These are phyloP conservation scores for Syncephalis plumigaleata DNA, from an alignment of 371 early-diverging fungal genomes.

Conservation along the genomic window DNA sequence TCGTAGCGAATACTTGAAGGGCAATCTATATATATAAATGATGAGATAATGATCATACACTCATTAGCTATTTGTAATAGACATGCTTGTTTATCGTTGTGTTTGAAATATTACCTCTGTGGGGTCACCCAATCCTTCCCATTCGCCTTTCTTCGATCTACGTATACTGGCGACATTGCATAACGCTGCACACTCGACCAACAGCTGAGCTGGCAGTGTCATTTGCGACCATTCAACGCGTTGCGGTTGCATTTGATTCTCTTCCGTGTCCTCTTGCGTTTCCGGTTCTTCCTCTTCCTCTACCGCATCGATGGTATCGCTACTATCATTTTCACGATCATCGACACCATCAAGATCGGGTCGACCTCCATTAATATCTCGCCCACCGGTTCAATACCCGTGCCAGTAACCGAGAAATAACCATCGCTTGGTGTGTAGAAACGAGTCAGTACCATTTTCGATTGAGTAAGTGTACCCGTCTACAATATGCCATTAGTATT, in stretches of 20 bases:
- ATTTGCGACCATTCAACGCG: slow-evolving; percentile 7
- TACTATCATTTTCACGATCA: background rate
- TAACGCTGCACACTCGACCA: slow-evolving; percentile 27
- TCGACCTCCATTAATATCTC: slow-evolving; percentile 22
- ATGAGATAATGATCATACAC: slow-evolving; percentile 29
- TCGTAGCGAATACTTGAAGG: slow-evolving; percentile 52
- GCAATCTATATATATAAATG: slow-evolving; percentile 51
- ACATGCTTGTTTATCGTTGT: slow-evolving; percentile 9
- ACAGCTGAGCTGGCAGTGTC: slow-evolving; percentile 12
- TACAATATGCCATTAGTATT: slow-evolving; percentile 11
- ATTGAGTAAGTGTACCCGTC: slow-evolving; percentile 33
- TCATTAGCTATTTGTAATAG: background rate
- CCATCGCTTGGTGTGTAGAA: slow-evolving; percentile 49
- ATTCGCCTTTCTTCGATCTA: slow-evolving; percentile 37
- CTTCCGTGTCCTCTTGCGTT: too few species aligned
- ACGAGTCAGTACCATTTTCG: slow-evolving; percentile 60
- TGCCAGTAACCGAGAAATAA: slow-evolving; percentile 32
- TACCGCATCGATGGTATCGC: slow-evolving; percentile 16
- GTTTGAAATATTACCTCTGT: slow-evolving; percentile 47
- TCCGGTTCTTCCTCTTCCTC: slow-evolving; percentile 40
- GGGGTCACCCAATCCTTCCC: slow-evolving; percentile 67
- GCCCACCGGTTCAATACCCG: slow-evolving; percentile 46
- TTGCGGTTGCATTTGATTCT: slow-evolving; percentile 29
- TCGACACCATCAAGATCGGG: slow-evolving; percentile 1
- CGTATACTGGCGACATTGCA: slow-evolving; percentile 58